phyloP scores from a whole-genome alignment of 208 protist genomes.

The Trypanosoma brucei region DNA sequence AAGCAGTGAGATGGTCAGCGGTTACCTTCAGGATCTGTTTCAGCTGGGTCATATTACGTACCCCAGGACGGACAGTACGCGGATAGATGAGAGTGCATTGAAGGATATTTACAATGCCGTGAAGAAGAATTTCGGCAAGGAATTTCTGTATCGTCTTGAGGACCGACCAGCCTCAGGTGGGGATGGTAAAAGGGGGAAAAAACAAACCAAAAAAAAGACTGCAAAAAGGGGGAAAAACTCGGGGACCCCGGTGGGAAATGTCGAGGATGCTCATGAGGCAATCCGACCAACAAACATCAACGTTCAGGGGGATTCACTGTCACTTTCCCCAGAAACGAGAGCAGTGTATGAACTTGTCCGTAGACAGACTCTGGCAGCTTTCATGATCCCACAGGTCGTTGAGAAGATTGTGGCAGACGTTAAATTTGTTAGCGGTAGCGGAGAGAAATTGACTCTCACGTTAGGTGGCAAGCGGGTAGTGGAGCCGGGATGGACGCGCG shows the following conservation, averaged over 20 bases:
- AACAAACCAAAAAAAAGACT: conserved; percentile 81
- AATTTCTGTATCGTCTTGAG: conserved; percentile 81
- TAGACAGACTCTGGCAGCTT: conserved; percentile 72
- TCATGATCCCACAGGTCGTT: conserved; percentile 79
- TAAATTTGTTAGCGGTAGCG: conserved; percentile 39
- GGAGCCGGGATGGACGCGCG: conserved; percentile 68
- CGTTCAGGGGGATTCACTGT: conserved; percentile 50
- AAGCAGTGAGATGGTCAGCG: conserved; percentile 70
- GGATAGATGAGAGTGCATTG: conserved; percentile 91
- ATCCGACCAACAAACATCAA: conserved; percentile 86
- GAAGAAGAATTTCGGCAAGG: conserved; percentile 96
- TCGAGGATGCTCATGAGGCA: conserved; percentile 89
- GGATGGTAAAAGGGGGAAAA: conserved; percentile 92
- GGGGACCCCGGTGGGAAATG: conserved; percentile 40
- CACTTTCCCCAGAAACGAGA: conserved; percentile 45
- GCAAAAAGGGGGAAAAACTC: conserved; percentile 6
- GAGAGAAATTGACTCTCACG: conserved; percentile 40
- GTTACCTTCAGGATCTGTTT: conserved; percentile 84
- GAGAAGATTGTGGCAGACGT: conserved; percentile 56
- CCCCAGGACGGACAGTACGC: conserved; percentile 84
- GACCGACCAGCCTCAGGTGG: conserved; percentile 33
- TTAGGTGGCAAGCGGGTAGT: conserved; percentile 72
- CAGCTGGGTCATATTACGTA: conserved; percentile 90
- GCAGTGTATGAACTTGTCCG: conserved; percentile 82
- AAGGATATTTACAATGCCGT: conserved; percentile 98